Conservation (phyloP, 2,329 filamentous ascomycete species). For the Aspergillus novofumigatus region DNA sequence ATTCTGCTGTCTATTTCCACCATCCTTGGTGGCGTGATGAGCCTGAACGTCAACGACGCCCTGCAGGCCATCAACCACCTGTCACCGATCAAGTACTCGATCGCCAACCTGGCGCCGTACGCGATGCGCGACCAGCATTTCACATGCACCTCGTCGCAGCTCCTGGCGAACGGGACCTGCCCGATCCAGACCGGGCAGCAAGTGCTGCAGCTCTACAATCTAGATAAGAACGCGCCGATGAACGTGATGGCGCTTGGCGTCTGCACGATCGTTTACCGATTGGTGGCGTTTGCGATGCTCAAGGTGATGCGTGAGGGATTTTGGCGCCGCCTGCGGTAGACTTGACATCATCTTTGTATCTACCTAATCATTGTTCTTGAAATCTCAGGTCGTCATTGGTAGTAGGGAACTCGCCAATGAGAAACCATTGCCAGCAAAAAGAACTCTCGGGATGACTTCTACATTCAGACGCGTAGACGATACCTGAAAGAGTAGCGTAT, state of each 20-base stretch:
- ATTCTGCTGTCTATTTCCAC: constrained; percentile 67
- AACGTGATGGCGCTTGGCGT: constrained; percentile 62
- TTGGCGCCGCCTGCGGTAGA: constrained; percentile 12
- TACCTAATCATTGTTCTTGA: too few relatives aligned
- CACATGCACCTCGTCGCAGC: constrained; percentile 59
- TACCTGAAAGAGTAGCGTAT: not conserved
- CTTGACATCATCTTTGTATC: not conserved
- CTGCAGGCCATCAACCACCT: constrained; percentile 68
- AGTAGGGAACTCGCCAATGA: not conserved
- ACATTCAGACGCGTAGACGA: not conserved
- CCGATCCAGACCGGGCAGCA: constrained; percentile 63
- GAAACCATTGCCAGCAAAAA: not conserved
- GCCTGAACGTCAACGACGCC: constrained; percentile 63
- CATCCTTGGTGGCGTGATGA: constrained; percentile 67
- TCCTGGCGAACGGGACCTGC: constrained; percentile 57
- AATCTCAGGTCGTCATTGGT: not conserved
- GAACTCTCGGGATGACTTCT: not conserved
- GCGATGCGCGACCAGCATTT: constrained; percentile 60
- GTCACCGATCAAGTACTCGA: constrained; percentile 64
- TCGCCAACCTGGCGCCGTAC: constrained; percentile 64
- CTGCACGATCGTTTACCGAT: constrained; percentile 61
- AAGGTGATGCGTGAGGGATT: constrained; percentile 25
- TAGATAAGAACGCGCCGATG: constrained; percentile 58
- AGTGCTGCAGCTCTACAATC: constrained; percentile 62
- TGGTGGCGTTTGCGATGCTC: constrained; percentile 45